Conservation (phyloP, 345 rosid species). For the Eucalyptus fibrosa region DNA sequence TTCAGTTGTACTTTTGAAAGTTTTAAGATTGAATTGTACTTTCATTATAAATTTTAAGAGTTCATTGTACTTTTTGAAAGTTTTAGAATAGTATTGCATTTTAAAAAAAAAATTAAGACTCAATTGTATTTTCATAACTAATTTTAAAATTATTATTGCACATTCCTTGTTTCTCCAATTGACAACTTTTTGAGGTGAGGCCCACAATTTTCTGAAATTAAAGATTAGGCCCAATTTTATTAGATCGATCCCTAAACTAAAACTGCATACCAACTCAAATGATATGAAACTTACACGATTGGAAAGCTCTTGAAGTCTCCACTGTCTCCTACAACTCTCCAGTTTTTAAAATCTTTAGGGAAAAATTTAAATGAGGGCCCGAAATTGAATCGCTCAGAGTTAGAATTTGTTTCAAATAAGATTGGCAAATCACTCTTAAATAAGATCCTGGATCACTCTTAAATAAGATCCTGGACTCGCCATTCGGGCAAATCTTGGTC, state of each 20-base stretch:
- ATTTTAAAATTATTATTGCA: background rate
- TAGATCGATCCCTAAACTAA: background rate
- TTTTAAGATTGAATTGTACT: rapidly evolving
- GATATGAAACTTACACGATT: background rate
- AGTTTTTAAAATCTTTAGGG: background rate
- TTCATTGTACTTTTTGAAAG: no score
- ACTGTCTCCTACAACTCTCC: background rate
- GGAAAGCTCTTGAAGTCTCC: background rate
- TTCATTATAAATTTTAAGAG: no score
- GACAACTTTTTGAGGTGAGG: background rate
- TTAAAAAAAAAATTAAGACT: rapidly evolving
- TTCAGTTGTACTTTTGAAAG: background rate
- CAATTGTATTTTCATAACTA: rapidly evolving
- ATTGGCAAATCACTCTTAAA: background rate
- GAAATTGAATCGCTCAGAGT: background rate
- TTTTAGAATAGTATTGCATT: rapidly evolving
- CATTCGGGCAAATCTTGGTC: background rate
- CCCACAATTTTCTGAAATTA: background rate
- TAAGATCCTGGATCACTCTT: background rate
- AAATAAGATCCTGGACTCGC: background rate
- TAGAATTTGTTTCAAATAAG: background rate
- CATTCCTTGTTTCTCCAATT: background rate
- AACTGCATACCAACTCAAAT: background rate
- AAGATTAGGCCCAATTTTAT: background rate
- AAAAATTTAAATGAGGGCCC: background rate